These are phyloP conservation scores for Alternaria sp. DNA, from an alignment of 2,329 filamentous ascomycete species.

Conservation along the genomic window DNA sequence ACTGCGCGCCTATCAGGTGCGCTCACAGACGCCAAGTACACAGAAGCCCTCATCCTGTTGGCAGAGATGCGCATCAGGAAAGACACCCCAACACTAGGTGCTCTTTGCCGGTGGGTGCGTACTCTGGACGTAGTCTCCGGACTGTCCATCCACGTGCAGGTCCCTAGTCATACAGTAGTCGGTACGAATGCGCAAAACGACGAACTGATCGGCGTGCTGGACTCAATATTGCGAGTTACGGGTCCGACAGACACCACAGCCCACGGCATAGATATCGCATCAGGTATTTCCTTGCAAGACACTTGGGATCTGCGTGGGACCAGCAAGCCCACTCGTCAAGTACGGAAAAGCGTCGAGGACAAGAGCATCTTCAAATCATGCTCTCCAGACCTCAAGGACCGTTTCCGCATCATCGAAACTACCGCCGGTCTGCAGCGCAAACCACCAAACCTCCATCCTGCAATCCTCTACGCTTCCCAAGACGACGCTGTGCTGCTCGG, in stretches of 20 bases:
- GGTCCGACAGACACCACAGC: slow-evolving; percentile 63
- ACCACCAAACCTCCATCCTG: slow-evolving; percentile 71
- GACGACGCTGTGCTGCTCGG: slow-evolving; percentile 63
- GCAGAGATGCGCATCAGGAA: slow-evolving; percentile 73
- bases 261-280: slow-evolving; percentile 26
- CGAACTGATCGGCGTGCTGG: slow-evolving; percentile 64
- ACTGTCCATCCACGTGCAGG: slow-evolving; percentile 61
- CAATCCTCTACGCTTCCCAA: slow-evolving; percentile 67
- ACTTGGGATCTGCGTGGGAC: slow-evolving; percentile 65
- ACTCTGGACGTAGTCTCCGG: slow-evolving; percentile 74
- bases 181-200: slow-evolving; percentile 56
- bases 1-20: slow-evolving; percentile 71
- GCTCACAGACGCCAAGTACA: slow-evolving; percentile 68
- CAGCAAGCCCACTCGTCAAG: slow-evolving; percentile 50
- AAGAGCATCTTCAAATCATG: slow-evolving; percentile 51
- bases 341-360: slow-evolving; percentile 66
- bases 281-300: slow-evolving; percentile 63
- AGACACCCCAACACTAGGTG: slow-evolving; percentile 70
- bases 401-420: slow-evolving; percentile 67
- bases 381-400: slow-evolving; percentile 30
- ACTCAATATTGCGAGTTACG: slow-evolving; percentile 68
- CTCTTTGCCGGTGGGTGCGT: slow-evolving; percentile 74
- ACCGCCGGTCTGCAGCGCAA: slow-evolving; percentile 67
- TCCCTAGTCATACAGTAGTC: slow-evolving; percentile 43
- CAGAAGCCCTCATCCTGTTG: slow-evolving; percentile 69